phyloP scores from a whole-genome alignment of 2,329 filamentous ascomycete genomes.

The Bimuria novae-zelandiae region DNA sequence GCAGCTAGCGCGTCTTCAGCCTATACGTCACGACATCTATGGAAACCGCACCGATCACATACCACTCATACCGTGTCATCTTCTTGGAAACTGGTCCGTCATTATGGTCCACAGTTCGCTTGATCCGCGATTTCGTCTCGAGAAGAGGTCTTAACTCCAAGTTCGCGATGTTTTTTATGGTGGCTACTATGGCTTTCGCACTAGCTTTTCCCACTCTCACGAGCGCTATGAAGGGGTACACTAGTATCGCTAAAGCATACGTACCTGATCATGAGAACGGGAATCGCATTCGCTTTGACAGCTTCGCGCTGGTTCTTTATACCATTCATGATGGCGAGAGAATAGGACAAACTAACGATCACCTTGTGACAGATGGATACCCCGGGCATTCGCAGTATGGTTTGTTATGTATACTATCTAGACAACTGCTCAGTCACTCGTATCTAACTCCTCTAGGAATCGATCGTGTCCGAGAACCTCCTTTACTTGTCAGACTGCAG shows the following conservation, averaged over 20 bases:
- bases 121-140: too few species aligned
- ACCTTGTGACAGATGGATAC: constrained; percentile 5
- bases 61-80: too few species aligned
- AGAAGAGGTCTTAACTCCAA: too few species aligned
- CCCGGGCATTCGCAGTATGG: neutral
- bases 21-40: too few species aligned
- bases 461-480: too few species aligned
- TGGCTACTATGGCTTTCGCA: constrained; percentile 21
- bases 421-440: neutral
- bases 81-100: too few species aligned
- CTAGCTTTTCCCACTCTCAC: constrained; percentile 22
- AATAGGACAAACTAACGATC: constrained; percentile 5
- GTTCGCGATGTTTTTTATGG: too few species aligned
- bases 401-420: neutral
- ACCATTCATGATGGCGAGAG: constrained; percentile 23
- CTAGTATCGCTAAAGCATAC: constrained; percentile 10
- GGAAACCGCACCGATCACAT: too few species aligned
- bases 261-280: constrained; percentile 8
- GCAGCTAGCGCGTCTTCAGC: too few species aligned
- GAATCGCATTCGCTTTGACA: constrained; percentile 13
- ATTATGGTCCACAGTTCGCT: too few species aligned
- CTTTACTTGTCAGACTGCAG: too few species aligned
- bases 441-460: too few species aligned
- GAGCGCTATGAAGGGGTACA: constrained; percentile 30
- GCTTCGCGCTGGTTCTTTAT: constrained; percentile 12